Base-by-base conservation (phyloP, 768 basidiomycete genomes). In the Suillus brevipes region DNA sequence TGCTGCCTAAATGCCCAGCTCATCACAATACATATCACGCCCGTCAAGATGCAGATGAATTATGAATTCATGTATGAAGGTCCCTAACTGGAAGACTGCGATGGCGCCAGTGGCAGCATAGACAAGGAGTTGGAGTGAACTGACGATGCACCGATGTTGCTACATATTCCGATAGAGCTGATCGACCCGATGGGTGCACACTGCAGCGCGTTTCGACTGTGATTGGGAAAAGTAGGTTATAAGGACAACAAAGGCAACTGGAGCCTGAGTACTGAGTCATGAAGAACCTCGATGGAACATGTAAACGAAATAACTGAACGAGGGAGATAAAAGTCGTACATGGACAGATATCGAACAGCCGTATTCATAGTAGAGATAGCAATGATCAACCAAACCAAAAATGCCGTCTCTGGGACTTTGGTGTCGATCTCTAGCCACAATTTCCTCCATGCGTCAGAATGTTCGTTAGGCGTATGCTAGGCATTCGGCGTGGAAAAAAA, bases 151-250 rank as follows among this genome's bases (percentile, higher is more conserved):
- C 86, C 79, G 37, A 96, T 81, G 77, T 95, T 95, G 0, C 94
- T 93, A 8, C 91, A 80, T 70, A 91, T 88, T 14, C 88, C 89
- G 70, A 91, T 85, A 31, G 89, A 86, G 74, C 93, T 94, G 71
- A 94, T 85, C 62, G 90, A 75, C 0, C 92, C 94, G 50, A 96
- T 79, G 18, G 88, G n/a, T n/a, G n/a, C n/a, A n/a, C n/a, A n/a
- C 89, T n/a, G 94, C 88, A 10, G 93, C 91, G 7, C 94, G 88
- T 75, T 94, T 95, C 25, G 89, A 85, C 3, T 92, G 86, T 28
- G 94, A 87, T 20, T 88, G 85, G 25, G 92, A 87, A 77, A 96
- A 81, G 12, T 82, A 83, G 18, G 82, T 74, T 71, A 79, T 78
- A 69, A 91, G 87, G 65, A 83, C 82, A 65, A 91, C 85, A 73